Conservation (phyloP, 768 basidiomycete species). For the Chalciporus sphaerocephalus region DNA sequence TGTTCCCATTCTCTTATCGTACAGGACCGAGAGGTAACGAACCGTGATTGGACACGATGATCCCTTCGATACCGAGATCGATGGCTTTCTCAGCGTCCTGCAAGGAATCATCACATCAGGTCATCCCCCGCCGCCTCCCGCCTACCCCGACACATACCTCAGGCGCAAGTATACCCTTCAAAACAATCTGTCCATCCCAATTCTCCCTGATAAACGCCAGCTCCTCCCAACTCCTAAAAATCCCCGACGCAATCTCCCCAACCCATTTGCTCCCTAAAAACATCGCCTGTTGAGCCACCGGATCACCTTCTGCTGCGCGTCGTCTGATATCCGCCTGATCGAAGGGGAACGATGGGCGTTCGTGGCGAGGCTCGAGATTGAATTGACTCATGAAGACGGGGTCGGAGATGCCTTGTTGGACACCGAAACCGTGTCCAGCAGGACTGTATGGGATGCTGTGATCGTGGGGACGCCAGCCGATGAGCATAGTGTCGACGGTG, state of each 20-base stretch:
- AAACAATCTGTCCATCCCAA: slow-evolving; percentile 47
- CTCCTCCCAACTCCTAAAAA: slow-evolving; percentile 44
- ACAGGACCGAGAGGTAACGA: slow-evolving; percentile 6
- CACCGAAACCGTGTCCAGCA: slow-evolving; percentile 34
- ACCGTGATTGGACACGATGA: slow-evolving; percentile 82
- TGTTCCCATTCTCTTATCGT: no score
- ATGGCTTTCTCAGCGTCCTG: slow-evolving; percentile 54
- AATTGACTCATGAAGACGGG: slow-evolving; percentile 43
- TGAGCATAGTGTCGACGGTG: slow-evolving; percentile 40
- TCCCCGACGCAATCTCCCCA: slow-evolving; percentile 36
- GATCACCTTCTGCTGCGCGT: slow-evolving; percentile 29
- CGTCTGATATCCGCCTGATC: slow-evolving; percentile 26
- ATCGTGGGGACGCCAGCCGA: slow-evolving; percentile 46
- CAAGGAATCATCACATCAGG: neutral
- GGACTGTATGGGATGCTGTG: slow-evolving; percentile 39
- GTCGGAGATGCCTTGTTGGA: slow-evolving; percentile 41
- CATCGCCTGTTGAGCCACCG: slow-evolving; percentile 23
- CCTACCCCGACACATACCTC: no score
- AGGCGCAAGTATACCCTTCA: slow-evolving; percentile 41
- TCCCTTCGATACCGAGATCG: slow-evolving; percentile 61
- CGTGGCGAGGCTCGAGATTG: slow-evolving; percentile 27
- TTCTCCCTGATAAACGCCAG: slow-evolving; percentile 39
- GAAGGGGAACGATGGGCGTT: slow-evolving; percentile 35
- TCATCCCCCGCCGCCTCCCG: neutral
- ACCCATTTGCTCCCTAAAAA: slow-evolving; percentile 38